Conservation (phyloP, 2,329 filamentous ascomycete genomes). For the Verticillium longisporum region DNA sequence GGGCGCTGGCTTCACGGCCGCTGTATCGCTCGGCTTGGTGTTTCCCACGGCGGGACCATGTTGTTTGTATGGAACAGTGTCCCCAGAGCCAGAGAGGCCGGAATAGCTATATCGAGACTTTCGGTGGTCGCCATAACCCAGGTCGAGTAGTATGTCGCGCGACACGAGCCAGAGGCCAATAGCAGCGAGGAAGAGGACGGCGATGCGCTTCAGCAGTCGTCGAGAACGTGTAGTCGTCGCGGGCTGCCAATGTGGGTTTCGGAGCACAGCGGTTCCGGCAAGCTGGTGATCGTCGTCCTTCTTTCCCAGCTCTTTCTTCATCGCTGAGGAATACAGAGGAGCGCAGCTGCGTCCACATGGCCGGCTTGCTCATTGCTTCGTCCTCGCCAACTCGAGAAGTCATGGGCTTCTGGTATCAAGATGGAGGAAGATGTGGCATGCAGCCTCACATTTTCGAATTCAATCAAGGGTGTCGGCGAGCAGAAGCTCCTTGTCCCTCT, state of each 20-base stretch:
- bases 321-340: slow-evolving; percentile 40
- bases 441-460: neutral
- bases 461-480: neutral
- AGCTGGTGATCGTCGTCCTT: slow-evolving; percentile 50
- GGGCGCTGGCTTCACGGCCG: neutral
- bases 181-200: slow-evolving; percentile 39
- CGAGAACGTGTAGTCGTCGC: slow-evolving; percentile 37
- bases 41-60: slow-evolving; percentile 6
- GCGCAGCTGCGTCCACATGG: slow-evolving; percentile 20
- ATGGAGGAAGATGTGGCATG: neutral
- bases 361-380: slow-evolving; percentile 24
- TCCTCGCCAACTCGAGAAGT: neutral
- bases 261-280: slow-evolving; percentile 14
- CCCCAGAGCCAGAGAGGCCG: slow-evolving; percentile 5
- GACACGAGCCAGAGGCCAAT: slow-evolving; percentile 56
- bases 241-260: slow-evolving; percentile 30
- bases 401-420: neutral
- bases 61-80: neutral
- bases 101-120: slow-evolving; percentile 22
- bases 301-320: slow-evolving; percentile 52
- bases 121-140: slow-evolving; percentile 27
- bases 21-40: slow-evolving; percentile 3
- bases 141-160: slow-evolving; percentile 50
- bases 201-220: slow-evolving; percentile 46
- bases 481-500: neutral